Base-by-base conservation (phyloP, 2,329 filamentous ascomycete genomes). In the Purpureocillium takamizusanense region DNA sequence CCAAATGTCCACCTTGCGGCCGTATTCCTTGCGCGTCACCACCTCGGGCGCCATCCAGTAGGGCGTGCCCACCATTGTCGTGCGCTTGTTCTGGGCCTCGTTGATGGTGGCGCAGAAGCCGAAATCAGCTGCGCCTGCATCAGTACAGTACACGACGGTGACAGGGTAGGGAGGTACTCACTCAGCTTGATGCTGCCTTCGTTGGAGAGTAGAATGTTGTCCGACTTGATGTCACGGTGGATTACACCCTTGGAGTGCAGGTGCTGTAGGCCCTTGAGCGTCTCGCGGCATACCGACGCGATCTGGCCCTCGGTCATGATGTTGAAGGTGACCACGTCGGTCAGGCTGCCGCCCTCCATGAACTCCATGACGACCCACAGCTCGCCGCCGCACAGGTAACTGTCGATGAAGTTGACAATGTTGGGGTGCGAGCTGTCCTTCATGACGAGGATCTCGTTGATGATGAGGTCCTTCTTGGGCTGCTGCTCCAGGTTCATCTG, bases 31-130 rank as follows among this genome's bases (percentile, higher is more conserved):
- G 31, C 89, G 75, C 7, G 88, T 97, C 21, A 98, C 92, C 16
- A 98, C 90, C 63, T 98, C 92, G 4, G 92, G 92, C 2, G 92
- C 92, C 92, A 98, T 98, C 92, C 92, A 98, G 63, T 98, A 98
- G 2, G 92, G 92, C 7, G 92, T 97, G 38, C 92, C 92, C 33
- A 98, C 92, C 92, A 97, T 98, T 12, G 92, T 98, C 4, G 89
- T 97, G 43, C 92, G 84, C 72, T 97, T 97, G 65, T 89, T 94
- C 52, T 95, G 89, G 21, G 84, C 83, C 54, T 97, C 90, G 56
- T 95, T 97, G 64, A 97, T 95, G 56, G 95, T 94, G 17, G 92
- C 92, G 61, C 92, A 97, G 68, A 98, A 98, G 11, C 92, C 92
- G 55, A 98, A 97, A 70, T 98, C 92, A 53, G 90, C 87, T 94